Evolutionary conservation across 73 alveolate species (phyloP), one percentile per base, ranked within the genome.

Genomic region (Tetrahymena thermophila): DNA sequence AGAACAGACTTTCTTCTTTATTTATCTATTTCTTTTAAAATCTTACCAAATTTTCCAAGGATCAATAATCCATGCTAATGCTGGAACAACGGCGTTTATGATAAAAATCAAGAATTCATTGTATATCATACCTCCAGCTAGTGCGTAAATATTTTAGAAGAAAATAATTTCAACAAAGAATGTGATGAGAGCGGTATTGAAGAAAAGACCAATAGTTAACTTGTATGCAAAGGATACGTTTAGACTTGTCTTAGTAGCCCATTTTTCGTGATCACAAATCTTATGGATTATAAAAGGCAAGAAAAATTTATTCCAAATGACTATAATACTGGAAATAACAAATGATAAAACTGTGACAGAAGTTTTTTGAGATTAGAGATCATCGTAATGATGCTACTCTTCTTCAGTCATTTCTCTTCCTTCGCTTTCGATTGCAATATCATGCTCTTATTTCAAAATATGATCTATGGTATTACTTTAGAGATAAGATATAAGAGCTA

Each of bases 361-460:
- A 5, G 94, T 95, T 35, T 85, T 89, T 71, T 95, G 71, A 17
- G 37, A 28, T 34, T 85, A 71, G 58, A 85, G 94, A 35, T 89
- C 95, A 42, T 95, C 97, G 10, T 44, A 93, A 85, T 95, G 56
- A 37, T 95, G 95, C 38, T 95, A 43, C 85, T 85, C 94, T 56
- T 93, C 94, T 95, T 95, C 97, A 95, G 97, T 94, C 55, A 85
- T 85, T 95, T 95, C 97, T 85, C 97, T 95, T 19, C 89, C 89
- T 28, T 71, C 23, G 11, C 89, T 71, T 13, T n/a, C 89, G 4
- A 71, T 40, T 7, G 7, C 42, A 9, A 71, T 71, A 23, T 71
- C 37, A 71, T 71, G 89, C 35, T 71, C 89, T 71, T 71, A 25
- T n/a, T 71, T 31, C 31, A 71, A n/a, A 28, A 71, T 71, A 8